Evolutionary conservation across 345 rosid species (phyloP), one percentile per base, ranked within the genome.

Genomic region (Reutealis trisperma): DNA sequence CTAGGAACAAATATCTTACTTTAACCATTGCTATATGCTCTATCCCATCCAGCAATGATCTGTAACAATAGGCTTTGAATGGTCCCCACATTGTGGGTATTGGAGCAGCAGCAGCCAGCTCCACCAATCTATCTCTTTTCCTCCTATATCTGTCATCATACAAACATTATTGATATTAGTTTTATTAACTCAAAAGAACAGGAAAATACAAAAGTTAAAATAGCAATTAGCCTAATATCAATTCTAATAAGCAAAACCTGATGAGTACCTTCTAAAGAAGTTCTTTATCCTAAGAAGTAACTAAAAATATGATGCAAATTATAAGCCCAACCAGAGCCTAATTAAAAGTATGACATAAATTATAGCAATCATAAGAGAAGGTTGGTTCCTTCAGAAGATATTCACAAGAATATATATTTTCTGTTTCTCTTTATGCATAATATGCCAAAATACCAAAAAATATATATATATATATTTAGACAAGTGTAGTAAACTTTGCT

Each of bases 11-110:
- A 13, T 32, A 66, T 32, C 84, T 72, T 73, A 81, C 84, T 77
- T 81, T 77, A 63, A 77, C 84, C 84, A 81, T 81, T 55, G 84
- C 84, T 52, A 81, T 73, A 68, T 81, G 84, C 78, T 81, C 84
- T 8, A 81, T 77, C 22, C 84, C 84, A 60, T 81, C 80, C 47
- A 81, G 70, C 52, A 77, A 44, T 16, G 81, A 77, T 70, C 60
- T 81, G 70, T 76, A 81, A 52, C 83, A 81, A 62, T 72, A 72
- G 73, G 80, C 76, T 81, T 77, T 73, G 77, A 81, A 81, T 51
- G 84, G 84, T 22, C 80, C 83, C 84, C 81, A 77, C 78, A 77
- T 81, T 15, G 84, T 81, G 6, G 84, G 84, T 67, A 81, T 81
- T 30, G 77, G 75, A 72, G 84, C 62, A 67, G 80, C 72, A 75